Evolutionary conservation across 1,284 basidiomycete genomes (phyloP), one percentile per base, ranked within the genome.

Genomic region (Cutaneotrichosporon daszewskae): DNA sequence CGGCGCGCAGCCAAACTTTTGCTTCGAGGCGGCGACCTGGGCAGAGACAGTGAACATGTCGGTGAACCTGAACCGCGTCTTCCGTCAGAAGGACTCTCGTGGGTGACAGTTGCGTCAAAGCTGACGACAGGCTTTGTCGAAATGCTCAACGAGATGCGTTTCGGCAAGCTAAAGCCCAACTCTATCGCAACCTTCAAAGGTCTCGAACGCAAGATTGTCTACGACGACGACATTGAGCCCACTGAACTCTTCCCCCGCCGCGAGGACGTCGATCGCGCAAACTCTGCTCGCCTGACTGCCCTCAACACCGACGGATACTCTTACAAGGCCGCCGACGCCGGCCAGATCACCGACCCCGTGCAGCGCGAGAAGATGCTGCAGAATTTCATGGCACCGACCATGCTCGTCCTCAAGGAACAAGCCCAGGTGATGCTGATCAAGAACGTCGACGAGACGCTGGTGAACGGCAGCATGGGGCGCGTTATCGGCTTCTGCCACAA

Each of bases 1-100:
- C 3, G 64, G 70, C 3, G 74, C 76, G 2, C 39, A 51, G 34
- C 64, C 74, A 10, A 75, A 65, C 49, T 96, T 95, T 65, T 85
- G 86, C 3, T 98, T 99, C 62, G 90, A 99, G 60, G 88, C 90
- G 6, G 72, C 79, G 24, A 77, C 77, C 18, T 99, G 95, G 95
- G 72, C 74, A n/a, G 71, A 78, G 38, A 81, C 83, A 12, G 82
- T 98, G 51, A 73, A 74, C 44, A 75, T 82, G 55, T 87, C 83
- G 2, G 83, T 94, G 58, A 88, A 88, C 52, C 75, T 99, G 10
- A 88, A 83, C 0, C 84, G 89, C 59, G 92, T 97, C 13, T 97
- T 95, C 71, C 67, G 79, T 50, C 79, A 81, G 53, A 76, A 76
- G 39, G 78, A 80, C 59, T 71, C 74, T 44, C 66, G 72, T 72